These are phyloP conservation scores for Spatholobus suberectus DNA, from an alignment of 306 rosid species.

Conservation along the genomic window DNA sequence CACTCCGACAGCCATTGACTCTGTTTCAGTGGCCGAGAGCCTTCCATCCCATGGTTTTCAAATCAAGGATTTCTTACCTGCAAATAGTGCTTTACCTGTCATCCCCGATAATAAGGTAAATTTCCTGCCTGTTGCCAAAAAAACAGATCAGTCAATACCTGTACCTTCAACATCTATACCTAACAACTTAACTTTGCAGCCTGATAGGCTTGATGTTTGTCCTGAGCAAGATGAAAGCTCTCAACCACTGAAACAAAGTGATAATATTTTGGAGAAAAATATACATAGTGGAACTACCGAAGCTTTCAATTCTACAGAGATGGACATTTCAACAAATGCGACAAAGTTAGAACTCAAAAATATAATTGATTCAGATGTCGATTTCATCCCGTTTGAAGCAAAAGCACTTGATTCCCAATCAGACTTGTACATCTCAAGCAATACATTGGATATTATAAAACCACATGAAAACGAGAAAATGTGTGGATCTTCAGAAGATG, in stretches of 20 bases:
- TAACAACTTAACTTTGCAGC: constrained; percentile 41
- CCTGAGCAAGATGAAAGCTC: constrained; percentile 45
- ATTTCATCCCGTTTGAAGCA: constrained; percentile 29
- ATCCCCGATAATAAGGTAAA: constrained; percentile 29
- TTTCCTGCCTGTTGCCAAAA: constrained; percentile 21
- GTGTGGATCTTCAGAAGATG: constrained; percentile 20
- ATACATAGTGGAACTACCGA: constrained; percentile 23
- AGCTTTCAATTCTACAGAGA: constrained; percentile 37
- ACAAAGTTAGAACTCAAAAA: constrained; percentile 31
- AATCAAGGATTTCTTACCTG: constrained; percentile 51
- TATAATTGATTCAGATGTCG: constrained; percentile 27
- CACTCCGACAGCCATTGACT: constrained; percentile 50
- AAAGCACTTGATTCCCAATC: constrained; percentile 39
- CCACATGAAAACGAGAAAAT: constrained; percentile 35
- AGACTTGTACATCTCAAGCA: constrained; percentile 30
- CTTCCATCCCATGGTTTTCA: constrained; percentile 64
- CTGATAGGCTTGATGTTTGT: constrained; percentile 36
- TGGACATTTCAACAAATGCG: constrained; percentile 30
- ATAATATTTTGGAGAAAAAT: constrained; percentile 28
- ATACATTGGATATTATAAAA: constrained; percentile 32
- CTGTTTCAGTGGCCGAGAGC: constrained; percentile 50
- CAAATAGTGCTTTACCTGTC: constrained; percentile 40
- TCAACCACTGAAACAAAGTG: constrained; percentile 4
- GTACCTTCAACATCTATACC: constrained; percentile 30
- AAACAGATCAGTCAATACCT: constrained; percentile 35